phyloP scores from a whole-genome alignment of 1,139 yeast genomes.

The Zygosaccharomyces sapae region DNA sequence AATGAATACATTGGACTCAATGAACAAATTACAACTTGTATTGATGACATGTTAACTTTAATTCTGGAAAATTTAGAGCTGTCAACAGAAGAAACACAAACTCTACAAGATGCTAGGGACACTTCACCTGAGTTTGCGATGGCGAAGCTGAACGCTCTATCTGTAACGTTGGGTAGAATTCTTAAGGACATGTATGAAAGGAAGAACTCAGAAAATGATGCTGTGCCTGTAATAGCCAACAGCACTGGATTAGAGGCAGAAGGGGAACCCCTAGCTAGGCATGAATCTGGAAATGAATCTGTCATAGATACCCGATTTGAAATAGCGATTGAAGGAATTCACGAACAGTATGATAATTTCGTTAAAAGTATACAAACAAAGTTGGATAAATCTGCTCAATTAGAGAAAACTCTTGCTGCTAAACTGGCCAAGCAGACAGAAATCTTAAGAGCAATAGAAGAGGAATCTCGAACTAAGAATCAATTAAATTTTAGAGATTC shows the following conservation, averaged over 20 bases:
- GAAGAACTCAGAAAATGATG: background rate
- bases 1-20: conserved; percentile 33
- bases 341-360: conserved; percentile 31
- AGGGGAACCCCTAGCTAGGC: background rate
- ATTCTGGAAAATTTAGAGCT: conserved; percentile 24
- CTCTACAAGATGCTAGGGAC: conserved; percentile 31
- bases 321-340: conserved; percentile 29
- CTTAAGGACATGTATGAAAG: conserved; percentile 11
- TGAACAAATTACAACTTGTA: conserved; percentile 31
- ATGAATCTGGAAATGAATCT: conserved; percentile 10
- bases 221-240: conserved; percentile 14
- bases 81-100: conserved; percentile 31
- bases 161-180: conserved; percentile 28
- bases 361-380: conserved; percentile 27
- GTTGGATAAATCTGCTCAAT: conserved; percentile 19
- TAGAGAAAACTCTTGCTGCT: conserved; percentile 21
- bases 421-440: conserved; percentile 26
- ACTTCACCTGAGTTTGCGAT: conserved; percentile 33
- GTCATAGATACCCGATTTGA: conserved; percentile 28
- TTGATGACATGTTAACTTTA: conserved; percentile 33
- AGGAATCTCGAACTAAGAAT: background rate
- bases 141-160: conserved; percentile 35
- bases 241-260: conserved; percentile 13
- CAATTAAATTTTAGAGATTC: conserved; percentile 1
- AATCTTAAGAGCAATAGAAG: conserved; percentile 18